Evolutionary conservation across 2,329 filamentous ascomycete species (phyloP), one percentile per base, ranked within the genome.

Genomic region (Cytospora piceae): DNA sequence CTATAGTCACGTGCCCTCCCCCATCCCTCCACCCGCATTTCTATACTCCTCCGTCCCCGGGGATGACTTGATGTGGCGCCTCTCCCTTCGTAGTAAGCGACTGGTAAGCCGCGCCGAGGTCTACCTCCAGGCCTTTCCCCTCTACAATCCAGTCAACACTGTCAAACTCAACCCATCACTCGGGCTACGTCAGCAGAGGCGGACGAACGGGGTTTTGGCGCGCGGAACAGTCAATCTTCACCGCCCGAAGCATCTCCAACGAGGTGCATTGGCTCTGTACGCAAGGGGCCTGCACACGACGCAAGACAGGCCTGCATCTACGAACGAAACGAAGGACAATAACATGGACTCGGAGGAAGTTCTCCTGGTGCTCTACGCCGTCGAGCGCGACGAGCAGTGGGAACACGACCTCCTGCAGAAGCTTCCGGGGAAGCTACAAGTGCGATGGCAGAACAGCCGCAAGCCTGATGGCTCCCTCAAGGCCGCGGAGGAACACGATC

Each of bases 371-470:
- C 27, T 68, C 1, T 61, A 62, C 8, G 49, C 56, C 12, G 22
- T 42, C 39, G 63, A 62, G 1, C 66, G 63, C 27, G 55, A 63
- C 7, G 51, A 51, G 32, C 31, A 58, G 8, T 68, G 66, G 66
- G 66, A 68, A n/a, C 17, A 53, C 4, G 6, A 46, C 4, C 42
- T 68, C 15, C 61, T 61, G 5, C 3, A 53, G 20, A 63, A 14
- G 27, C 17, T 56, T 6, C 51, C 53, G 7, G 66, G 60, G n/a
- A 66, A 61, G 32, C 70, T 80, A 4, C 61, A 72, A 31, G 70
- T 80, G 22, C 73, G 73, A 34, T 78, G 75, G 74, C 69, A 64
- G 37, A 54, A 52, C 72, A 37, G 46, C 73, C 51, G 64, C 68
- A 52, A 31, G 69, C 54, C 55, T 2, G 66, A 73, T 12, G 67